phyloP scores from a whole-genome alignment of 2,329 filamentous ascomycete species.

The Emmonsiellopsis sp. region DNA sequence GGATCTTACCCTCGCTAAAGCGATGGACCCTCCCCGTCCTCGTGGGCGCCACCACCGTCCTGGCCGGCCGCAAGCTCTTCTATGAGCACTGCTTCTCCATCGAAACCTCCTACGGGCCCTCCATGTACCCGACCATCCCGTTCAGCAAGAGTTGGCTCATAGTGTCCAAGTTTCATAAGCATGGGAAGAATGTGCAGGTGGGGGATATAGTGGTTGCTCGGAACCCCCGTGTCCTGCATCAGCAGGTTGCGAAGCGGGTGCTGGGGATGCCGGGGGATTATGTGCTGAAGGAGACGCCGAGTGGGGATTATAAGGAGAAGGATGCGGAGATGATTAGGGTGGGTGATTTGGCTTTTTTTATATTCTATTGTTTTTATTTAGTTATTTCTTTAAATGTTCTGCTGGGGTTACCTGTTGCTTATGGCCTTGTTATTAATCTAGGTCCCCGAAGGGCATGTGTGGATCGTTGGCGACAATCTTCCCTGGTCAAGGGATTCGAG shows the following conservation, averaged over 20 bases:
- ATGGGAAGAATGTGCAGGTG: conserved; percentile 59
- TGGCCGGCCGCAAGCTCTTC: conserved; percentile 27
- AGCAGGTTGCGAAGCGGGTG: conserved; percentile 68
- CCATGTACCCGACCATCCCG: conserved; percentile 80
- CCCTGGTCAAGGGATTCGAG: conserved; percentile 77
- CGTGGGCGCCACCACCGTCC: conserved; percentile 22
- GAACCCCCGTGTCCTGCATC: conserved; percentile 57
- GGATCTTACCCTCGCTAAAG: not conserved
- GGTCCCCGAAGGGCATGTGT: conserved; percentile 88
- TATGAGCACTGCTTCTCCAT: conserved; percentile 53
- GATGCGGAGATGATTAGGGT: conserved; percentile 43
- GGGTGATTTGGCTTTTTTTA: conserved; percentile 8
- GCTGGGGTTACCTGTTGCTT: not conserved
- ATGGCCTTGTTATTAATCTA: conserved; percentile 26
- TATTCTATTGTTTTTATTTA: not conserved
- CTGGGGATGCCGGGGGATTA: conserved; percentile 58
- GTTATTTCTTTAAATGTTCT: not conserved
- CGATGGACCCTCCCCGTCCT: conserved; percentile 17
- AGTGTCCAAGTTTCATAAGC: conserved; percentile 56
- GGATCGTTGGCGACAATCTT: conserved; percentile 81
- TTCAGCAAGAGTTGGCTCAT: conserved; percentile 59
- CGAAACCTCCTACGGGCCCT: conserved; percentile 58
- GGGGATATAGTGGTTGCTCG: conserved; percentile 76
- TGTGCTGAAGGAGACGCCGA: conserved; percentile 35
- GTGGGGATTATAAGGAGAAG: conserved; percentile 20